These are phyloP conservation scores for Aphanomyces cochlioides DNA, from an alignment of 352 stramenopile genomes.

Conservation along the genomic window DNA sequence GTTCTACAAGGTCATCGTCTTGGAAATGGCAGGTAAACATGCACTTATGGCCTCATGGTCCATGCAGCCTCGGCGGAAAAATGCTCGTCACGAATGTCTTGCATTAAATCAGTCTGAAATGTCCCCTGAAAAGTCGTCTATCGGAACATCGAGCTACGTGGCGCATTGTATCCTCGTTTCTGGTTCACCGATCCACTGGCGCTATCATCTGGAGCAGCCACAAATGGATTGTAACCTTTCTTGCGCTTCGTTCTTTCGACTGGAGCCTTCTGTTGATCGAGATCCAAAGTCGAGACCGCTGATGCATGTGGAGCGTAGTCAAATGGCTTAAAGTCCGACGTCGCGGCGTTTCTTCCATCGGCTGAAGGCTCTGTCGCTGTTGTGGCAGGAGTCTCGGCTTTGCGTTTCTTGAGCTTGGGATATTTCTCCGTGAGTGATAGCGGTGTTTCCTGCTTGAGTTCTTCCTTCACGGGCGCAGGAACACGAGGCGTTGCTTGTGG, in stretches of 20 bases:
- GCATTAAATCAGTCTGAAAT: no score
- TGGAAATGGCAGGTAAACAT: no score
- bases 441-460: constrained; percentile 34
- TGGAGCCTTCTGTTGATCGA: constrained; percentile 36
- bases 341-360: constrained; percentile 39
- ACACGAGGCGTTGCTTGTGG: constrained; percentile 16
- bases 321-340: constrained; percentile 41
- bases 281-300: constrained; percentile 45
- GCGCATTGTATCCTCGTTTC: constrained; percentile 83
- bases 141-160: constrained; percentile 77
- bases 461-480: constrained; percentile 17
- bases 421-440: constrained; percentile 77
- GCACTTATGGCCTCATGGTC: no score
- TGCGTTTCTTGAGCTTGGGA: constrained; percentile 60
- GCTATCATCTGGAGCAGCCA: constrained; percentile 47
- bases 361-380: constrained; percentile 34
- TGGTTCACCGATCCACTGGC: constrained; percentile 30
- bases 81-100: no score
- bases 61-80: no score
- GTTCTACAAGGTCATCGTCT: no score
- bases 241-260: constrained; percentile 35
- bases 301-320: constrained; percentile 55
- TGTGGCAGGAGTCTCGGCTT: constrained; percentile 22
- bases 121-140: constrained; percentile 36
- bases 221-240: constrained; percentile 74